These are phyloP conservation scores for Xylaria sp. DNA, from an alignment of 2,329 filamentous ascomycete species.

Conservation along the genomic window DNA sequence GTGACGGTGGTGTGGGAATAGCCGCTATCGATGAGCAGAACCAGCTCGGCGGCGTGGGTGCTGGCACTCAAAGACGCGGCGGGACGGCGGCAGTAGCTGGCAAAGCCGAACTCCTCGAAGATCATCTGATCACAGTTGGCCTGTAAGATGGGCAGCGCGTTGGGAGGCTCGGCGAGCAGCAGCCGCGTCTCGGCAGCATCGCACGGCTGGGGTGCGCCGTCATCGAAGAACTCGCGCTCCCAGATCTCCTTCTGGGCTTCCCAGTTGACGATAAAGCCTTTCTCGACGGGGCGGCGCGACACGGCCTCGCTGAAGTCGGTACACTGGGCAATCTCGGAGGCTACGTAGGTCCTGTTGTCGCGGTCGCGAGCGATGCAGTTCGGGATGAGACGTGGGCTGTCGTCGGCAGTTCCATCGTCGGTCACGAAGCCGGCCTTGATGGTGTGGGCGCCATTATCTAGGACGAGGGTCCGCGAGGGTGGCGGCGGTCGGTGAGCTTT, in stretches of 20 bases:
- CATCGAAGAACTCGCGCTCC: constrained; percentile 86
- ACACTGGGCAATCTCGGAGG: constrained; percentile 79
- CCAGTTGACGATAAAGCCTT: constrained; percentile 96
- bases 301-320: constrained; percentile 89
- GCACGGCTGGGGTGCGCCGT: constrained; percentile 72
- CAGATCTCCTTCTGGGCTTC: constrained; percentile 95
- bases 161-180: constrained; percentile 85
- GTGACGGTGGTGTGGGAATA: constrained; percentile 94
- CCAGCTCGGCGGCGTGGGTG: constrained; percentile 77
- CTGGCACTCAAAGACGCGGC: constrained; percentile 81
- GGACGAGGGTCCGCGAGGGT: constrained; percentile 77
- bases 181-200: constrained; percentile 85
- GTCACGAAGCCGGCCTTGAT: constrained; percentile 87
- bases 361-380: constrained; percentile 91
- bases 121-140: constrained; percentile 94
- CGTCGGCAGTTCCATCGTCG: constrained; percentile 52
- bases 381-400: constrained; percentile 77
- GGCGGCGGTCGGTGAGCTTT: constrained; percentile 62
- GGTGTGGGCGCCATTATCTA: constrained; percentile 93
- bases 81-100: constrained; percentile 80
- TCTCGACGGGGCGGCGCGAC: constrained; percentile 90
- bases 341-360: constrained; percentile 81
- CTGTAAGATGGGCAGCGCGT: constrained; percentile 82
- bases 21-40: constrained; percentile 90
- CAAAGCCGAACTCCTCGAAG: constrained; percentile 96